Conservation (phyloP, 1,284 basidiomycete species). For the Melampsora larici-populina region DNA sequence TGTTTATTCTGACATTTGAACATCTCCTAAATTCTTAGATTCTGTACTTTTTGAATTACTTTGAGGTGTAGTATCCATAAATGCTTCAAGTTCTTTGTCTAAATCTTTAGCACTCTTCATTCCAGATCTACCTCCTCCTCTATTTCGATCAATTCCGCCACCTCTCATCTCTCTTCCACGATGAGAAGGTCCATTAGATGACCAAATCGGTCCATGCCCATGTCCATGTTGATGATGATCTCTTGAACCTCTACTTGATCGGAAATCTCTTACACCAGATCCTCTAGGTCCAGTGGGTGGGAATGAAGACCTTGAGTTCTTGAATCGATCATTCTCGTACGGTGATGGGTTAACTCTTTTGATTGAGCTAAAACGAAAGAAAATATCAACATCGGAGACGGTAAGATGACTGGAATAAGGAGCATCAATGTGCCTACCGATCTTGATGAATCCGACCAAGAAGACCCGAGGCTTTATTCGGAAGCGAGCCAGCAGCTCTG, state of each 20-base stretch:
- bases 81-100: slow-evolving; percentile 39
- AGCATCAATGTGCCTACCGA: background rate
- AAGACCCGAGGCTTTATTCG: background rate
- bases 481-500: background rate
- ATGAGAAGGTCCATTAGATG: background rate
- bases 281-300: background rate
- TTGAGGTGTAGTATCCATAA: slow-evolving; percentile 20
- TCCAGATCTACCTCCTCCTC: background rate
- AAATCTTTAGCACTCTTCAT: slow-evolving; percentile 22
- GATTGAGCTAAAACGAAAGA: background rate
- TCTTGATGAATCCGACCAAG: slow-evolving; percentile 34
- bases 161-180: background rate
- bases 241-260: background rate
- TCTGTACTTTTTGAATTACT: background rate
- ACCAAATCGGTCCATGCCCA: background rate
- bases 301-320: slow-evolving; percentile 16
- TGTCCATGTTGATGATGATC: too few relatives aligned
- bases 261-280: background rate
- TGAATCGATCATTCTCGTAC: slow-evolving; percentile 9
- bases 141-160: background rate
- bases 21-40: background rate
- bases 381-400: background rate
- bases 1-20: slow-evolving; percentile 25
- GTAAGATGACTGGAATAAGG: background rate
- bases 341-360: slow-evolving; percentile 14